A percentile compares a stretch with the other conserved stretches of the same genome.
phyloP scores from a whole-genome alignment of 306 rosid genomes.

The barrel medic (Medicago truncatula) region MtrunA17r5.0-ANR NC_053048.1:37162501-37163000 shows the following conservation, averaged over 20 bases:
- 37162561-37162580: too few relatives aligned
- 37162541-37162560: too few relatives aligned
- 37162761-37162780: not conserved
- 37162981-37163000: not conserved
- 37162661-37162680: not conserved
- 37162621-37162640: not conserved
- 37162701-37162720: not conserved
- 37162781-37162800: conserved; percentile 81
- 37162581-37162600: too few relatives aligned
- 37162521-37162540: too few relatives aligned
- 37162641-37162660: not conserved
- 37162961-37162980: not conserved
- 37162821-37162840: conserved; percentile 78
- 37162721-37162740: not conserved
- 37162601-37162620: too few relatives aligned
- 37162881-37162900: conserved; percentile 35
- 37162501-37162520: too few relatives aligned
- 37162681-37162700: not conserved
- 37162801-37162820: conserved; percentile 74
- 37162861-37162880: conserved; percentile 45
- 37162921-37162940: conserved; percentile 72
- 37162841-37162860: conserved; percentile 68
- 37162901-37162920: conserved; percentile 54
- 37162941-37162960: conserved; percentile 59
- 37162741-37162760: not conserved